phyloP scores from a whole-genome alignment of 2,329 filamentous ascomycete genomes.

The Bipolaris victoriae region DNA sequence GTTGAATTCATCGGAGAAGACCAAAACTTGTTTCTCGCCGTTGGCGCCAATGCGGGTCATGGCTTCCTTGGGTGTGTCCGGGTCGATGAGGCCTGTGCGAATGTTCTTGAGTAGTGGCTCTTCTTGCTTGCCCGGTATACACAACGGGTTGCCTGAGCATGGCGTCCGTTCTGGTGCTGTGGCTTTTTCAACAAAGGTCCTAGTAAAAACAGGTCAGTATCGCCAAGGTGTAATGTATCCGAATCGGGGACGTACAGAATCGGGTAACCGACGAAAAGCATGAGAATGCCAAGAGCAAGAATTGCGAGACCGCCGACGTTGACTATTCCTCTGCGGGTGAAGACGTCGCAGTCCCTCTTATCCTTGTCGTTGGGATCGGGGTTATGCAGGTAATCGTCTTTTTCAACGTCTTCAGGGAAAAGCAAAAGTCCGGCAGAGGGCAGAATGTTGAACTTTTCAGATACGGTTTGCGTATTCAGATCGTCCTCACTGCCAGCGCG shows the following conservation, averaged over 20 bases:
- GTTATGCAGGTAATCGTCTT: slow-evolving; percentile 75
- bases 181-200: slow-evolving; percentile 62
- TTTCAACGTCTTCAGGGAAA: slow-evolving; percentile 75
- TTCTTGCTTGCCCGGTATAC: slow-evolving; percentile 57
- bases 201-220: slow-evolving; percentile 39
- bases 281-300: slow-evolving; percentile 65
- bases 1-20: slow-evolving; percentile 78
- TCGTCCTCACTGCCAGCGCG: slow-evolving; percentile 69
- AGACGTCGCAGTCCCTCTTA: slow-evolving; percentile 67
- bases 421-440: slow-evolving; percentile 70
- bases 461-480: slow-evolving; percentile 73
- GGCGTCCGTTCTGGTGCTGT: slow-evolving; percentile 44
- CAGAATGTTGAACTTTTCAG: slow-evolving; percentile 75
- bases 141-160: slow-evolving; percentile 54
- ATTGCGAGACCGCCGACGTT: slow-evolving; percentile 69
- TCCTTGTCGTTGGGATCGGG: slow-evolving; percentile 70
- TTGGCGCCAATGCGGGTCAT: slow-evolving; percentile 62
- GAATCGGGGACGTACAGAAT: slow-evolving; percentile 63
- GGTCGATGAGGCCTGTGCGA: slow-evolving; percentile 67
- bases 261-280: slow-evolving; percentile 73
- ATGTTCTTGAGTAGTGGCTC: slow-evolving; percentile 65
- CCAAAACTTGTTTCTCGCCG: slow-evolving; percentile 67
- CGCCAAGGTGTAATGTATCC: neutral
- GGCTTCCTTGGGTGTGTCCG: slow-evolving; percentile 66
- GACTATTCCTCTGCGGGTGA: slow-evolving; percentile 66